Percentiles rank a stretch among this genome's conserved stretches.
Conservation (phyloP, 768 basidiomycete genomes). For the Tylopilus plumbeoviolaceoides region DNA sequence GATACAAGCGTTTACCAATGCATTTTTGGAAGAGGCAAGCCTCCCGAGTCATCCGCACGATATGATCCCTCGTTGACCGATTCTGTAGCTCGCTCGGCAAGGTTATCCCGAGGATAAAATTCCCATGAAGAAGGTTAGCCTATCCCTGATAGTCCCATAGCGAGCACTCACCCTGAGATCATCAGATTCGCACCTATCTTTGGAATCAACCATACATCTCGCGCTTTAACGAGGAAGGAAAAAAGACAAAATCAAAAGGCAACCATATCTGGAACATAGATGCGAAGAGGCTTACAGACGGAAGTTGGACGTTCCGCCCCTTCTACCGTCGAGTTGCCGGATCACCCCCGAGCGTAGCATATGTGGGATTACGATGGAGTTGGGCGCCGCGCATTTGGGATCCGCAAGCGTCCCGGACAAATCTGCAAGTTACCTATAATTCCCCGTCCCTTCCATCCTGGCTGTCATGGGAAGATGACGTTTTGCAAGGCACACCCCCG, state of each 20-base stretch:
- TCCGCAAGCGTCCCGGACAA: constrained; percentile 83
- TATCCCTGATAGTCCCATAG: constrained; percentile 10
- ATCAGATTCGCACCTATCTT: constrained; percentile 86
- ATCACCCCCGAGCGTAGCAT: constrained; percentile 75
- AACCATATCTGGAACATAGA: constrained; percentile 99
- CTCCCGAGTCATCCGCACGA: constrained; percentile 1
- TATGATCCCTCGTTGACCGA: constrained; percentile 9
- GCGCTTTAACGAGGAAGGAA: constrained; percentile 97
- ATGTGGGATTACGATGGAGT: constrained; percentile 74
- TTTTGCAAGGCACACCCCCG: constrained; percentile 76
- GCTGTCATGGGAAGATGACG: constrained; percentile 85
- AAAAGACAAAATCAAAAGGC: constrained; percentile 98
- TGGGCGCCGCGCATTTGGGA: constrained; percentile 98
- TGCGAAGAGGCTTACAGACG: constrained; percentile 75
- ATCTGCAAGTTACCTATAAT: constrained; percentile 72
- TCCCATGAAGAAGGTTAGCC: constrained; percentile 87
- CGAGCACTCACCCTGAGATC: constrained; percentile 21
- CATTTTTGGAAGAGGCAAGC: constrained; percentile 85
- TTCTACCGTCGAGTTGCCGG: constrained; percentile 89
- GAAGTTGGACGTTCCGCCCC: constrained; percentile 82
- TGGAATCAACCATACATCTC: constrained; percentile 94
- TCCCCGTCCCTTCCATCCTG: constrained; percentile 83
- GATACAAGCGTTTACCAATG: constrained; percentile 96
- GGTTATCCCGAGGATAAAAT: constrained; percentile 93
- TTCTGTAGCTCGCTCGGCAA: constrained; percentile 65